phyloP scores from a whole-genome alignment of 2,329 filamentous ascomycete species.

The Xylaria sp. region DNA sequence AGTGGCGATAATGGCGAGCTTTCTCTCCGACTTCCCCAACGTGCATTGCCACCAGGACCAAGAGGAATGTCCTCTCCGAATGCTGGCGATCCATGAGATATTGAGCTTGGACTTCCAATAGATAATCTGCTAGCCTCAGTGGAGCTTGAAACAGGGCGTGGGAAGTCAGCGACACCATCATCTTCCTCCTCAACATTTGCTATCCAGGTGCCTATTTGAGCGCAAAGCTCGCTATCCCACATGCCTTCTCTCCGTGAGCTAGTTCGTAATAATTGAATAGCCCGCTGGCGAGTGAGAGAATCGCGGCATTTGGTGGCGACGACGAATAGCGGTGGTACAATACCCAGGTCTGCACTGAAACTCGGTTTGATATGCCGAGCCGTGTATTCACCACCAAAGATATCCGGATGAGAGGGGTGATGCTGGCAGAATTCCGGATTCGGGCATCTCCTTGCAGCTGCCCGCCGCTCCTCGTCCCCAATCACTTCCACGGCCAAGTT shows the following conservation, averaged over 20 bases:
- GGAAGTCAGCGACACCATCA: slow-evolving; percentile 36
- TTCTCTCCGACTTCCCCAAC: slow-evolving; percentile 44
- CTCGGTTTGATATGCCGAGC: slow-evolving; percentile 62
- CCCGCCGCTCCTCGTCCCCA: slow-evolving; percentile 60
- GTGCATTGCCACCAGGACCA: slow-evolving; percentile 52
- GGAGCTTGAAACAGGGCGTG: slow-evolving; percentile 39
- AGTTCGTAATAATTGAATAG: slow-evolving; percentile 64
- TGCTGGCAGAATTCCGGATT: slow-evolving; percentile 53
- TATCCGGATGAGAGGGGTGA: slow-evolving; percentile 43
- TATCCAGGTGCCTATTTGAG: slow-evolving; percentile 61
- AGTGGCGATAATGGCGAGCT: slow-evolving; percentile 29
- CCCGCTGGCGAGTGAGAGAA: slow-evolving; percentile 59
- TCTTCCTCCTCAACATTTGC: slow-evolving; percentile 60
- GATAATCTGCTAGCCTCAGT: slow-evolving; percentile 36
- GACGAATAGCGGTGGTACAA: slow-evolving; percentile 68
- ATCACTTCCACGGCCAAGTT: slow-evolving; percentile 64
- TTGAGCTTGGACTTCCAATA: slow-evolving; percentile 31
- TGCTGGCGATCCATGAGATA: slow-evolving; percentile 40
- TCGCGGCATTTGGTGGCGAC: slow-evolving; percentile 71
- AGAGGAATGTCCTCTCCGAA: slow-evolving; percentile 46
- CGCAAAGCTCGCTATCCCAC: slow-evolving; percentile 69
- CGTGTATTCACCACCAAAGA: slow-evolving; percentile 51
- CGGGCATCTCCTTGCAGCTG: slow-evolving; percentile 53
- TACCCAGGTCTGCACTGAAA: slow-evolving; percentile 68
- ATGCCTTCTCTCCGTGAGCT: slow-evolving; percentile 69